Evolutionary conservation across 768 basidiomycete genomes (phyloP), one percentile per base, ranked within the genome.

Genomic region (Leccinum variicolor): DNA sequence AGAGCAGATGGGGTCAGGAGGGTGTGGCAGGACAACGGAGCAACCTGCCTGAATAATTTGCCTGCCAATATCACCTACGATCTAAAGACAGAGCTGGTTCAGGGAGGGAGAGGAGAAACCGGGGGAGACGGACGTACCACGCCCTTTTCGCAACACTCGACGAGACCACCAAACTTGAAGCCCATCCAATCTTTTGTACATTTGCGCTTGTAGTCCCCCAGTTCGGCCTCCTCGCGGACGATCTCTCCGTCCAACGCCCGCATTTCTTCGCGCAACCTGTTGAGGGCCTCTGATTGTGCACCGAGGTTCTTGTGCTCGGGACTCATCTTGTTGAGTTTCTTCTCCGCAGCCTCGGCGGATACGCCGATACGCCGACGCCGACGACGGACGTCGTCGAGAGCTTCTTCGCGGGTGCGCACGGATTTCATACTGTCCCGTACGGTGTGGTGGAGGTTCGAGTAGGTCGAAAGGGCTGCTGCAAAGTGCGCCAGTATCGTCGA

Each of bases 321-420:
- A 61, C 81, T 82, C 94, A 97, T 95, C 76, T 89, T 96, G 73
- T 80, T 83, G 36, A 98, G 80, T 69, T 95, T 96, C 77, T 81
- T 90, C 63, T 96, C 93, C 3, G 92, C 93, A 17, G 82, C 73
- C 54, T 96, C 94, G 0, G 93, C 90, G 60, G 88, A 88, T 25
- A 80, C 72, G 10, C 78, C 79, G 6, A 94, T 77, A 10, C 77
- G 76, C 62, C 86, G 84, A 52, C 93, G 79, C 17, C 87, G 81
- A 14, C 86, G 82, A 63, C 84, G 86, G 14, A 93, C 74, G 4
- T 89, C 87, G 54, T 91, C 91, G 3, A 97, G 80, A 3, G 75
- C 78, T 68, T 98, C 94, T 69, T 98, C 94, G 7, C 86, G 80
- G 9, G 90, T 84, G 31, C 94, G 85, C 52, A 98, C 84, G 6